Evolutionary conservation across 345 rosid species (phyloP).

Genomic region (Brassica juncea): DNA sequence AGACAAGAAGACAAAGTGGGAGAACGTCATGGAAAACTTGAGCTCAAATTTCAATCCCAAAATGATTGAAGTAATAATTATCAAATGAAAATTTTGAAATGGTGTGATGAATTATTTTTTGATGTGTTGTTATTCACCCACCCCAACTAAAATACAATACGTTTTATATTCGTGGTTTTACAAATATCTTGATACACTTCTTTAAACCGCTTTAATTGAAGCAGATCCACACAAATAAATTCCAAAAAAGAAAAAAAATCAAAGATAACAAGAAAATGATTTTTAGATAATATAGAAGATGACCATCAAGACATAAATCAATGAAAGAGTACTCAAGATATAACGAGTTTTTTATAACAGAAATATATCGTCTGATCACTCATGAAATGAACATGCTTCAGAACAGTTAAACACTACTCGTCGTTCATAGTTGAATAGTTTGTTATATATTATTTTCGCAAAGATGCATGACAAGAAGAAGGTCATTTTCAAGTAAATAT

Average conservation of each 20-base stretch:
- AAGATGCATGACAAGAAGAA: background rate
- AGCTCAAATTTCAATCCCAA: conserved; percentile 45
- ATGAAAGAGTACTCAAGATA: background rate
- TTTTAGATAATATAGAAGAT: background rate
- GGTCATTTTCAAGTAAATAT: background rate
- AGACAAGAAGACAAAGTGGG: conserved; percentile 41
- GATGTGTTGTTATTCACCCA: conserved; percentile 43
- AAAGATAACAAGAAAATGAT: background rate
- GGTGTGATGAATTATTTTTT: conserved; percentile 25
- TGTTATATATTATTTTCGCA: background rate
- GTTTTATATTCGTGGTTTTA: background rate
- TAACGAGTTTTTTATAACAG: background rate
- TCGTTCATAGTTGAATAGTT: background rate
- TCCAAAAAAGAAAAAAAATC: background rate
- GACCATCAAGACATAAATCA: background rate
- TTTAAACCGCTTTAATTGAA: background rate
- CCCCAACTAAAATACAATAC: conserved; percentile 32
- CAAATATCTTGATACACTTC: background rate
- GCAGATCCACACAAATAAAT: conserved; percentile 9
- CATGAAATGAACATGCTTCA: background rate
- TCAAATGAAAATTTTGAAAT: conserved; percentile 31
- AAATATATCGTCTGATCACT: background rate
- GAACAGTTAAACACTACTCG: background rate
- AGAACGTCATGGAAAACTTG: conserved; percentile 31
- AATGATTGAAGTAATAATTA: conserved; percentile 63